Evolutionary conservation across 768 basidiomycete genomes (phyloP).

Genomic region (Kwoniella sp.): DNA sequence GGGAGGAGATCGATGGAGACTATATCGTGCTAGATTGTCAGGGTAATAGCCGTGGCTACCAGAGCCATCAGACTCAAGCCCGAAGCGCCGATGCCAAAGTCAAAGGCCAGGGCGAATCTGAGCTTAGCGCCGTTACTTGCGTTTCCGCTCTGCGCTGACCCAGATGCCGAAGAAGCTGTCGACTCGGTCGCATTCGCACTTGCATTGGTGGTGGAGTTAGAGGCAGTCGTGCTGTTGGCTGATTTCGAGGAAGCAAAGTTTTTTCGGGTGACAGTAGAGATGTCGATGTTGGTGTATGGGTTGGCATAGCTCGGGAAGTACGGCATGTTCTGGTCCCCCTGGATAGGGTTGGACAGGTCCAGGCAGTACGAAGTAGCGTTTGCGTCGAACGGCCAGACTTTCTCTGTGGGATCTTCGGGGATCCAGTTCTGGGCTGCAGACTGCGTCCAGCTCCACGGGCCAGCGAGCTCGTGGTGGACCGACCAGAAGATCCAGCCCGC

Average conservation of each 20-base stretch:
- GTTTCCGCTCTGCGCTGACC: neutral
- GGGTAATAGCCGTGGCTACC: too few species aligned
- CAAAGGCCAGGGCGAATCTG: too few species aligned
- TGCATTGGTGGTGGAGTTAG: neutral
- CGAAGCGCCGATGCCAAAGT: too few species aligned
- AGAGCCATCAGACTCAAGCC: too few species aligned
- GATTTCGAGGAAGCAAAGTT: constrained; percentile 3
- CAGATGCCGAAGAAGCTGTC: neutral
- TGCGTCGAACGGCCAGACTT: constrained; percentile 34
- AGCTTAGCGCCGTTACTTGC: neutral
- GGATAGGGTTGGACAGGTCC: constrained; percentile 29
- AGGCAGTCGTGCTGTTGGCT: neutral
- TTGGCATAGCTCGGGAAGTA: constrained; percentile 35
- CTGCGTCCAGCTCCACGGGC: constrained; percentile 48
- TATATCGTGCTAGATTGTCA: too few species aligned
- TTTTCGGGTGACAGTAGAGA: constrained; percentile 22
- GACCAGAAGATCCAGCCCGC: constrained; percentile 50
- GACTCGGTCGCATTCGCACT: neutral
- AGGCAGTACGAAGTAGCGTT: constrained; percentile 29
- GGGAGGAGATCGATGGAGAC: too few species aligned
- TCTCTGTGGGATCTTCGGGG: constrained; percentile 43
- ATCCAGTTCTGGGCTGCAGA: constrained; percentile 49
- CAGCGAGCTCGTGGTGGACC: constrained; percentile 31
- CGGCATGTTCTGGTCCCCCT: constrained; percentile 39
- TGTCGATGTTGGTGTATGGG: constrained; percentile 32